Evolutionary conservation across 257 asterid species (phyloP).

Genomic region (Leonotis leonurus): DNA sequence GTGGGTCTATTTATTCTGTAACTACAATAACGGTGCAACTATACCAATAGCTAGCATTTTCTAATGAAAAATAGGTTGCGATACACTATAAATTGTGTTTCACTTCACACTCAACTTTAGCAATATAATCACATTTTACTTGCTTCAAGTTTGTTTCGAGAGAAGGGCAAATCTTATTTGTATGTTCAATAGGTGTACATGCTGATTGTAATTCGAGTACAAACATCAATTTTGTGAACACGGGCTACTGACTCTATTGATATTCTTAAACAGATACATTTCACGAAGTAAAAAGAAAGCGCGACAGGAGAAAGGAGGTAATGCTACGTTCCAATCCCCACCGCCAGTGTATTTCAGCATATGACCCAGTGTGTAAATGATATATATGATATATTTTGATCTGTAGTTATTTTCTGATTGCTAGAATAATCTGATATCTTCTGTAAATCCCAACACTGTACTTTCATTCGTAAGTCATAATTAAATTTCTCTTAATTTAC

Average conservation of each 20-base stretch:
- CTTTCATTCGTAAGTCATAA: no score
- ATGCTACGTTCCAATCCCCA: constrained; percentile 5
- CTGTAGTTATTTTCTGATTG: no score
- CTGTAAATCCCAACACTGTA: no score
- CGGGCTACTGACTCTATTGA: constrained; percentile 20
- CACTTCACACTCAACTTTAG: background rate
- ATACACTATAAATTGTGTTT: background rate
- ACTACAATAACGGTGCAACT: background rate
- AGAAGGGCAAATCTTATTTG: constrained; percentile 1
- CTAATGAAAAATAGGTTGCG: background rate
- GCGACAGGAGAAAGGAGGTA: constrained; percentile 80
- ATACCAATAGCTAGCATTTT: background rate
- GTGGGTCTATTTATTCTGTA: background rate
- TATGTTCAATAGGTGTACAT: background rate
- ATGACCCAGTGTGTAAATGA: no score
- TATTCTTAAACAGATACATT: constrained; percentile 59
- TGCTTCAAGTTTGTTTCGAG: background rate
- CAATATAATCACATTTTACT: background rate
- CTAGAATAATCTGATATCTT: no score
- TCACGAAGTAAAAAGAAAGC: constrained; percentile 83
- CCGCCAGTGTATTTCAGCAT: no score
- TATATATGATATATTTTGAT: no score
- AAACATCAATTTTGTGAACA: constrained; percentile 4
- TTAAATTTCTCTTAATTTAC: background rate
- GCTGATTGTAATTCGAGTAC: constrained; percentile 1